These are phyloP conservation scores for Parafenestella ontariensis DNA, from an alignment of 2,329 filamentous ascomycete genomes.

Conservation along the genomic window DNA sequence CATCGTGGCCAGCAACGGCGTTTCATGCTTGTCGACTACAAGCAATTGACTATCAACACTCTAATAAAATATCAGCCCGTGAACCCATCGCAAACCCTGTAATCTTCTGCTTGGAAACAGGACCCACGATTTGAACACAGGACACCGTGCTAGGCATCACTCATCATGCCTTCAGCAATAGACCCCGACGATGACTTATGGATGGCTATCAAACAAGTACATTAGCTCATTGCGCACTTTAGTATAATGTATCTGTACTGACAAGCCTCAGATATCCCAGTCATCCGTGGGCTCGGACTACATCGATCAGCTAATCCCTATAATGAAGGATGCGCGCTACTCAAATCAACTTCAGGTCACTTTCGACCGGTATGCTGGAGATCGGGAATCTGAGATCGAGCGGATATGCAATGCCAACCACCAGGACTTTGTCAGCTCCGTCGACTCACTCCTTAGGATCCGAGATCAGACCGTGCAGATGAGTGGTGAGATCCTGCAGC, in stretches of 20 bases:
- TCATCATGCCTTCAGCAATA: conserved; percentile 45
- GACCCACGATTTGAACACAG: neutral
- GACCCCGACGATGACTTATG: conserved; percentile 58
- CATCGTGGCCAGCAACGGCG: conserved; percentile 14
- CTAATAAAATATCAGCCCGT: neutral
- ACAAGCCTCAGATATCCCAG: conserved; percentile 76
- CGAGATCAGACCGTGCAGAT: conserved; percentile 88
- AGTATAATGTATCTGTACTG: conserved; percentile 2
- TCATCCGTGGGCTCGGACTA: conserved; percentile 92
- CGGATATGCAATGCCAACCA: conserved; percentile 94
- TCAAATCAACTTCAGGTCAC: conserved; percentile 80
- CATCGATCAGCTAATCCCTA: conserved; percentile 92
- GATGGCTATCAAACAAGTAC: conserved; percentile 59
- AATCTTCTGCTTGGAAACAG: neutral
- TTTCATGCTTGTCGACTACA: conserved; percentile 18
- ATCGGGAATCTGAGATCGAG: conserved; percentile 91
- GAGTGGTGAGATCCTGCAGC: conserved; percentile 86
- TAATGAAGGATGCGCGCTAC: conserved; percentile 86
- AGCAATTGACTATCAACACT: conserved; percentile 17
- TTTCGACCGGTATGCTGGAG: conserved; percentile 80
- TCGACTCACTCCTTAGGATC: conserved; percentile 91
- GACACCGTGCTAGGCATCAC: conserved; percentile 13
- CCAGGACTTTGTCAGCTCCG: conserved; percentile 92
- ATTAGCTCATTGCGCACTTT: conserved; percentile 4
- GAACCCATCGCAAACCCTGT: neutral